Percentiles rank a stretch among this genome's conserved stretches.
Evolutionary conservation across 495 filamentous ascomycete species (phyloP).

Genomic region (Penicillium goetzii): DNA sequence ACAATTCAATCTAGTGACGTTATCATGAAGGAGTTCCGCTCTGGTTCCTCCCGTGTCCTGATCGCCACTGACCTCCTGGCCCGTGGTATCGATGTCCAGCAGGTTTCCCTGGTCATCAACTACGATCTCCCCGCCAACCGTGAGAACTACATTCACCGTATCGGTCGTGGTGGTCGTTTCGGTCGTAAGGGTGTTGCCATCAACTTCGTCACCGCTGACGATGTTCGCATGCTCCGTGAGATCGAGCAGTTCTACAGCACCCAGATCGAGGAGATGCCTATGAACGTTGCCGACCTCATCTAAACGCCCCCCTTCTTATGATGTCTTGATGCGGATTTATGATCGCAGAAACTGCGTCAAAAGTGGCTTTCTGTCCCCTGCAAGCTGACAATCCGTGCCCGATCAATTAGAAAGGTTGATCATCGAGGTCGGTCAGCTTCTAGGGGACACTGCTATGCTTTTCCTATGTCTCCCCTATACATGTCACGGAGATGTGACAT

Average conservation of each 20-base stretch:
- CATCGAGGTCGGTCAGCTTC: not conserved
- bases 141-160: conserved; percentile 99
- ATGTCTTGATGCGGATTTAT: conserved; percentile 50
- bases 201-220: conserved; percentile 99
- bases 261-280: conserved; percentile 66
- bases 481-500: conserved; percentile 49
- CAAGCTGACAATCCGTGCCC: not conserved
- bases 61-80: conserved; percentile 97
- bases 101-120: conserved; percentile 99
- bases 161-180: conserved; percentile 98
- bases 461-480: conserved; percentile 38
- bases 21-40: conserved; percentile 99
- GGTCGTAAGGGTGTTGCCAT: conserved; percentile 99
- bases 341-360: conserved; percentile 52
- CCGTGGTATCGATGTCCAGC: conserved; percentile 99
- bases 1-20: conserved; percentile 61
- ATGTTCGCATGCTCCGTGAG: conserved; percentile 99
- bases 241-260: conserved; percentile 77
- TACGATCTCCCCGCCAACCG: conserved; percentile 98
- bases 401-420: not conserved
- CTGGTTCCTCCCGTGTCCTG: conserved; percentile 94
- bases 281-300: conserved; percentile 64
- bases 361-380: conserved; percentile 50
- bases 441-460: conserved; percentile 37
- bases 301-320: conserved; percentile 43